Base-by-base conservation (phyloP, 345 rosid species). In the Eucalyptus marginata region DNA sequence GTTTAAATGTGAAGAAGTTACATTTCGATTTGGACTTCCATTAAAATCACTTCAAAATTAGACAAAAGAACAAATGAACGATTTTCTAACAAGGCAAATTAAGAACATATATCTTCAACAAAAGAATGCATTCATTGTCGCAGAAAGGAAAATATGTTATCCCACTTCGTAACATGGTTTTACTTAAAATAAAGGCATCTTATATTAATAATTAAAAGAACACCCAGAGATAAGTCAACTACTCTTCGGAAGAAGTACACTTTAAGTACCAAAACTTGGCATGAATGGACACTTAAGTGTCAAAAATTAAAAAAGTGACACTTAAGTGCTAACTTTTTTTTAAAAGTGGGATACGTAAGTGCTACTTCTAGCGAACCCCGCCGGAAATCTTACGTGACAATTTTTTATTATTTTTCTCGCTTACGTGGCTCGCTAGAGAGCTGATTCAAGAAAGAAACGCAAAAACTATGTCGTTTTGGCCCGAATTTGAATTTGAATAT, bases 321-420 rank as follows among this genome's bases (percentile, higher is more conserved):
- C 4, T 52, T 52, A 7, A 52, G 0, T 52, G 0, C 0, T 1
- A 17, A 16, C 17, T 6, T 51, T 15, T 50, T 51, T 51, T 51
- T 16, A 0, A 1, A 18, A 52, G 24, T 52, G 10, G 0, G 58
- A 52, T 49, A 49, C 4, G 3, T 17, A 51, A 51, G 9, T 51
- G 56, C 3, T 2, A 51, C 8, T 50, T 51, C 0, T 17, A 0
- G 1, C 0, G 9, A 51, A 51, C 0, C 1, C 20, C 0, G 0
- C 0, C 0, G 0, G 2, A 52, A 52, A 52, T 52, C 56, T 52
- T 52, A 52, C 0, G 2, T 52, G 24, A 0, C 9, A 0, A 51
- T 52, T 52, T 52, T 7, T 52, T 0, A 17, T 52, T 52, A 52
- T 52, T 18, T 52, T 52, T 52, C 56, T 18, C 56, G 1, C 2